Evolutionary conservation across 768 basidiomycete species (phyloP).

Genomic region (Steccherinum ochraceum): DNA sequence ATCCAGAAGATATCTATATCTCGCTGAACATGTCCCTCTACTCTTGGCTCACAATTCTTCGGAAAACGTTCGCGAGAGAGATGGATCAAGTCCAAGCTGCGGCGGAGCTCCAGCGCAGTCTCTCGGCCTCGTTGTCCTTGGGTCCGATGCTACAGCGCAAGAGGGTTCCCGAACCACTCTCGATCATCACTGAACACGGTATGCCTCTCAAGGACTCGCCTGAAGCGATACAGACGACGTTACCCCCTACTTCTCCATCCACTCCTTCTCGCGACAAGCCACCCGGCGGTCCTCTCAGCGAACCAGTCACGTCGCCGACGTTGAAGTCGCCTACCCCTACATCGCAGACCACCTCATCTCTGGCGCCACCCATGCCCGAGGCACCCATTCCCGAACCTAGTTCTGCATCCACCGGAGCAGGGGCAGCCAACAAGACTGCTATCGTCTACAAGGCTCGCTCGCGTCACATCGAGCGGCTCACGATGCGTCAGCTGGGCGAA

Average conservation of each 20-base stretch:
- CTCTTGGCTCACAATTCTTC: conserved; percentile 72
- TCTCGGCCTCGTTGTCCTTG: not conserved
- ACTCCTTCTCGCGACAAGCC: not conserved
- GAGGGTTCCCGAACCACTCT: conserved; percentile 7
- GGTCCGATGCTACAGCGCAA: not conserved
- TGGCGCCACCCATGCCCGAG: not conserved
- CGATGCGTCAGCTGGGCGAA: conserved; percentile 81
- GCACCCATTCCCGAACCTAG: not conserved
- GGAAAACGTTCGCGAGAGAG: conserved; percentile 70
- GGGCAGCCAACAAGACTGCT: not conserved
- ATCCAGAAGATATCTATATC: conserved; percentile 76
- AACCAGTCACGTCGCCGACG: not conserved
- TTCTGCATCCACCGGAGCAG: conserved; percentile 11
- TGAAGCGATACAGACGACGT: not conserved
- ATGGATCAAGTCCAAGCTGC: conserved; percentile 66
- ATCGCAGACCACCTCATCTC: not conserved
- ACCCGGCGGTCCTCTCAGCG: not conserved
- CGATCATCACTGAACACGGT: not conserved
- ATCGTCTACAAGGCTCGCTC: conserved; percentile 50
- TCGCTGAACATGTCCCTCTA: conserved; percentile 79
- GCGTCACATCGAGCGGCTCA: conserved; percentile 71
- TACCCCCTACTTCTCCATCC: not conserved
- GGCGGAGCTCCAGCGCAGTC: conserved; percentile 39
- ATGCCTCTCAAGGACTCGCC: not conserved
- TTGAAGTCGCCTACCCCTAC: not conserved